These are phyloP conservation scores for Mycena alexandri DNA, from an alignment of 768 basidiomycete genomes.

Conservation along the genomic window DNA sequence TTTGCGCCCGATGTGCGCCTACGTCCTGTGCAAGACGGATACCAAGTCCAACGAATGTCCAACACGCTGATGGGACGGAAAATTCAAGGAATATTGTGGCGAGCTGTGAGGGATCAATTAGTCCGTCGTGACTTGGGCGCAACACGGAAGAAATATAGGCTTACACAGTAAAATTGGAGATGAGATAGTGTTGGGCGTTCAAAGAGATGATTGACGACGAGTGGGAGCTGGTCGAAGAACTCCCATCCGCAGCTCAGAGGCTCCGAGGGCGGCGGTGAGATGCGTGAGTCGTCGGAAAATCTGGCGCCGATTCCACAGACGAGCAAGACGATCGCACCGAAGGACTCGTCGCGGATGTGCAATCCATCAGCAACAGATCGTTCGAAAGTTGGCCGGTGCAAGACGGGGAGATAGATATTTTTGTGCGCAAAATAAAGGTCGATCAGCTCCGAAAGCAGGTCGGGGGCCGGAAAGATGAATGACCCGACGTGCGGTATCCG, in stretches of 20 bases:
- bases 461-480: conserved; percentile 63
- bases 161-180: conserved; percentile 73
- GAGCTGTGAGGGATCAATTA: conserved; percentile 52
- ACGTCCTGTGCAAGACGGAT: conserved; percentile 29
- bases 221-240: conserved; percentile 77
- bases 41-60: conserved; percentile 71
- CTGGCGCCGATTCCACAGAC: conserved; percentile 80
- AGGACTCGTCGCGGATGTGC: conserved; percentile 59
- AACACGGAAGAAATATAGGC: conserved; percentile 35
- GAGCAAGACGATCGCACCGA: conserved; percentile 72
- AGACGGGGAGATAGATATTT: conserved; percentile 71
- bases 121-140: not conserved
- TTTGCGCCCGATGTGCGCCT: conserved; percentile 37
- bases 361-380: conserved; percentile 59
- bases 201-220: conserved; percentile 72
- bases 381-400: conserved; percentile 80
- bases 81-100: conserved; percentile 65
- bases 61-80: conserved; percentile 71
- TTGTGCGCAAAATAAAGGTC: conserved; percentile 71
- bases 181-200: conserved; percentile 77
- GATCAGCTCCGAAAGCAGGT: conserved; percentile 66
- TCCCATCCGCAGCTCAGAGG: conserved; percentile 70
- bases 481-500: conserved; percentile 3
- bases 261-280: conserved; percentile 38
- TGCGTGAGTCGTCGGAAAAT: conserved; percentile 68